Evolutionary conservation across 352 stramenopile species (phyloP).

Genomic region (Phytophthora tentaculata): DNA sequence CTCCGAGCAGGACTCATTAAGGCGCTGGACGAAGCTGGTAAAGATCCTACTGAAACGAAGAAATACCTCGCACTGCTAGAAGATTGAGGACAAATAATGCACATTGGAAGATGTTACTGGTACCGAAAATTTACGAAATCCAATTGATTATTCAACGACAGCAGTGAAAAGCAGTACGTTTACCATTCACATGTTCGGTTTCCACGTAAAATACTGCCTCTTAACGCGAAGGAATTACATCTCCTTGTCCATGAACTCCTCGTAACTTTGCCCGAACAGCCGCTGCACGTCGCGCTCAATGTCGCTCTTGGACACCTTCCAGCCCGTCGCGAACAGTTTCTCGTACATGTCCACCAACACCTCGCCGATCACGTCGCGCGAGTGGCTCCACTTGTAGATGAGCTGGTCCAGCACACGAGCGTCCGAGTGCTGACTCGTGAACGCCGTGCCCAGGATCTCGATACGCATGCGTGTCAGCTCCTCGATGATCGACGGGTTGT

Average conservation of each 20-base stretch:
- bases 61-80: constrained; percentile 34
- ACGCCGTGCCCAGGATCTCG: constrained; percentile 93
- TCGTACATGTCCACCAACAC: constrained; percentile 91
- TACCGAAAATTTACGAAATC: background rate
- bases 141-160: background rate
- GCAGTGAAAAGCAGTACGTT: constrained; percentile 46
- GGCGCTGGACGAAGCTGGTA: constrained; percentile 23
- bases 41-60: constrained; percentile 2
- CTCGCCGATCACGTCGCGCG: constrained; percentile 85
- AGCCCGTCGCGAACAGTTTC: constrained; percentile 86
- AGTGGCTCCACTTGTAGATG: constrained; percentile 96
- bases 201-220: constrained; percentile 38
- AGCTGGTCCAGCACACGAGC: constrained; percentile 94
- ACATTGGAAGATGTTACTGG: background rate
- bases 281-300: constrained; percentile 85
- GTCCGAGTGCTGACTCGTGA: constrained; percentile 95
- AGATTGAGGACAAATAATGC: constrained; percentile 5
- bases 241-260: constrained; percentile 92
- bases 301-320: constrained; percentile 83
- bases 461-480: constrained; percentile 90
- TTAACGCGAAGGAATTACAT: constrained; percentile 2
- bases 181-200: too few species aligned
- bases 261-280: constrained; percentile 90
- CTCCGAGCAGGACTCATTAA: constrained; percentile 23
- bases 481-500: constrained; percentile 95